Conservation (phyloP, 306 rosid genomes). For the Crataegus laevigata region DNA sequence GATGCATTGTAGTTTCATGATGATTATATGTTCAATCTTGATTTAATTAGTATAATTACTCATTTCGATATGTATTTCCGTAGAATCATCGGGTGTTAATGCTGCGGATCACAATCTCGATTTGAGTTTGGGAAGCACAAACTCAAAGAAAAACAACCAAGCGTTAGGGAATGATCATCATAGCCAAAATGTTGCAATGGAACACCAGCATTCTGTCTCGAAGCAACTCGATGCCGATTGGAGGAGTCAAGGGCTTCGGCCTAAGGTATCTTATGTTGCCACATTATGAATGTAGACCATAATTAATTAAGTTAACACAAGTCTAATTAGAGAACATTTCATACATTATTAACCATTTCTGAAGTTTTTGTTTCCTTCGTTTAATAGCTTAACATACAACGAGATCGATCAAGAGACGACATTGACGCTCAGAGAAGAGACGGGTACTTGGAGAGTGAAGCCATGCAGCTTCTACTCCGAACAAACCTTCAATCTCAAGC, state of each 20-base stretch:
- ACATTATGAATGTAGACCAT: neutral
- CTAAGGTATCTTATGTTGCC: neutral
- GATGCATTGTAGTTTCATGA: neutral
- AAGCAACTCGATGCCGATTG: constrained; percentile 13
- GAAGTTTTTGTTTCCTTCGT: neutral
- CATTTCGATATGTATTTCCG: neutral
- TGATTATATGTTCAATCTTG: neutral
- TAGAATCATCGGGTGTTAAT: constrained; percentile 6
- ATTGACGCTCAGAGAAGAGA: constrained; percentile 5
- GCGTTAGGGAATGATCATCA: neutral
- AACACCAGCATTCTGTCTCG: neutral
- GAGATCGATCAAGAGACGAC: neutral
- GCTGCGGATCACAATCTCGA: constrained; percentile 32
- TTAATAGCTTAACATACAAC: constrained; percentile 1
- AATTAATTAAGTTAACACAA: neutral
- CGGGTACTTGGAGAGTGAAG: constrained; percentile 30
- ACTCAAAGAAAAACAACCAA: constrained; percentile 6
- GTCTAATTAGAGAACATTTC: neutral
- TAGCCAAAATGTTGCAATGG: constrained; percentile 1
- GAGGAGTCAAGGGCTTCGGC: constrained; percentile 25
- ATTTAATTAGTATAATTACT: neutral
- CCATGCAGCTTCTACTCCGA: constrained; percentile 28
- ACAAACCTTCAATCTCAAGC: constrained; percentile 38
- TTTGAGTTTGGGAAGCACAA: constrained; percentile 39
- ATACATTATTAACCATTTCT: neutral